Conservation (phyloP, 192 early-diverging fungal genomes). For the Rhizoclosmatium globosum region DNA sequence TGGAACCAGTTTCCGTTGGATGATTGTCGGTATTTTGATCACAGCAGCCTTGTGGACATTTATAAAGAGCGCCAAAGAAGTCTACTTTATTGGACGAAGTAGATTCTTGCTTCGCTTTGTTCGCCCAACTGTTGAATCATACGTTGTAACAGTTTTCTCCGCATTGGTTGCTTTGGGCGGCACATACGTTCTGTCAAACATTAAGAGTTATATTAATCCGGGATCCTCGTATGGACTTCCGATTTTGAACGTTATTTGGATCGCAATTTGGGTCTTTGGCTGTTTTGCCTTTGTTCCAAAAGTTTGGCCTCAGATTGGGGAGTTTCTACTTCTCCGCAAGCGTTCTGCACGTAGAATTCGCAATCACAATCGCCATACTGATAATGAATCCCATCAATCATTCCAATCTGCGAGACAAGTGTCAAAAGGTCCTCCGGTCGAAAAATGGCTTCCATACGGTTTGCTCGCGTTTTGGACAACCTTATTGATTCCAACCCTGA, state of each 20-base stretch:
- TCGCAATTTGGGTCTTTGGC: slow-evolving; percentile 29
- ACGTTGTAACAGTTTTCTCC: slow-evolving; percentile 13
- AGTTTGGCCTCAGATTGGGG: slow-evolving; percentile 46
- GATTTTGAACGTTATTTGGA: slow-evolving; percentile 43
- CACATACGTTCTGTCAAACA: slow-evolving; percentile 11
- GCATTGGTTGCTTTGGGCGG: slow-evolving; percentile 15
- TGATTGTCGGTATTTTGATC: slow-evolving; percentile 35
- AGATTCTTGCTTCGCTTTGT: slow-evolving; percentile 27
- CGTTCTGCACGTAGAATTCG: background rate
- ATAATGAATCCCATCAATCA: too few relatives aligned
- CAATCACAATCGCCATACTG: background rate
- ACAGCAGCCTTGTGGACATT: slow-evolving; percentile 4
- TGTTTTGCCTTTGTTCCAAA: slow-evolving; percentile 35
- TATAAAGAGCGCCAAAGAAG: slow-evolving; percentile 31
- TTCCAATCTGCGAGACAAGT: slow-evolving; percentile 9
- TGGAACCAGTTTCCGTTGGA: slow-evolving; percentile 13
- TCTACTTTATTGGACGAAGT: slow-evolving; percentile 23
- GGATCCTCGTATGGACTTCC: slow-evolving; percentile 53
- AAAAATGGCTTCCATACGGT: slow-evolving; percentile 45
- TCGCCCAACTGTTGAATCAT: slow-evolving; percentile 45
- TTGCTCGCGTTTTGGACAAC: slow-evolving; percentile 42
- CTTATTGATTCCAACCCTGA: slow-evolving; percentile 26
- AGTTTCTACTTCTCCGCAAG: slow-evolving; percentile 29
- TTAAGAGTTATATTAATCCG: slow-evolving; percentile 45
- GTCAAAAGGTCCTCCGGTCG: slow-evolving; percentile 14